These are phyloP conservation scores for Aspergillus eucalypticola DNA, from an alignment of 2,329 filamentous ascomycete genomes.

Conservation along the genomic window DNA sequence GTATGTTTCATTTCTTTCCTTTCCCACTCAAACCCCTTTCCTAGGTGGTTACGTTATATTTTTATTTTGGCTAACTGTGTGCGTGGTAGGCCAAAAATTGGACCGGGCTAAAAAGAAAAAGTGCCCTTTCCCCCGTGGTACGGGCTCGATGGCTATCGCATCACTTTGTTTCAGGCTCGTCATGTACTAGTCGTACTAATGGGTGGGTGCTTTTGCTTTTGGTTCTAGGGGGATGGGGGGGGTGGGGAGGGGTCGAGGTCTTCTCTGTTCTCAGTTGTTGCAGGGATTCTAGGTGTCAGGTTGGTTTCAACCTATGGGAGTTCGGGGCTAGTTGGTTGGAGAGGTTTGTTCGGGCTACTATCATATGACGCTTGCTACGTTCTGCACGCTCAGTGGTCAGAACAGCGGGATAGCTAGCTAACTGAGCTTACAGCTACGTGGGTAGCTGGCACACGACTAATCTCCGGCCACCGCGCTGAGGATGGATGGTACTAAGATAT, in stretches of 20 bases:
- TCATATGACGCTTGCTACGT: constrained; percentile 20
- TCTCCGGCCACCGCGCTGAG: constrained; percentile 16
- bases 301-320: constrained; percentile 1
- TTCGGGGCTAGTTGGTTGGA: background rate
- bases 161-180: background rate
- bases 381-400: constrained; percentile 19
- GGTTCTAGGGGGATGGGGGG: background rate
- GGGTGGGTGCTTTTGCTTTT: background rate
- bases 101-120: constrained; percentile 36
- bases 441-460: constrained; percentile 5
- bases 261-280: background rate
- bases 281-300: background rate
- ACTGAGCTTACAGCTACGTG: constrained; percentile 9
- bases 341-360: background rate
- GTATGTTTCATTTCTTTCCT: constrained; percentile 44
- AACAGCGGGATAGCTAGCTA: constrained; percentile 7
- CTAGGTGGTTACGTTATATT: background rate
- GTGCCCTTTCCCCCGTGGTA: background rate
- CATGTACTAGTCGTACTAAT: background rate
- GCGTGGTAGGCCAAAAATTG: constrained; percentile 40
- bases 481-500: background rate
- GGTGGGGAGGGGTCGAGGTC: background rate
- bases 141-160: background rate
- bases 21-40: background rate
- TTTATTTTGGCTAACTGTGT: background rate